Conservation (phyloP, 805 yeast species). For the Lipomyces spencermartinsiae region DNA sequence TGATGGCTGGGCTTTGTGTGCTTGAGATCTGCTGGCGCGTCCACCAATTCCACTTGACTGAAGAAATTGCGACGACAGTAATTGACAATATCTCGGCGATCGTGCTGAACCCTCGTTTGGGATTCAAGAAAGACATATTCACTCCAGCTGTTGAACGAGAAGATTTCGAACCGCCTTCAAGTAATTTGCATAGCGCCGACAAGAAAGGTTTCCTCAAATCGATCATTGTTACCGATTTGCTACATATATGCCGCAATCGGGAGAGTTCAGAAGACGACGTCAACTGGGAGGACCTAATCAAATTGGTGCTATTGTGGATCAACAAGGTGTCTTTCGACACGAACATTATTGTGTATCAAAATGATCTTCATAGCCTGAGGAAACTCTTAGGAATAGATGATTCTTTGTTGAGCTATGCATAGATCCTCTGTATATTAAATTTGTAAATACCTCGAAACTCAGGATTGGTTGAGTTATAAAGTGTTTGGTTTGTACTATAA, state of each 20-base stretch:
- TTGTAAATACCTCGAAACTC: neutral
- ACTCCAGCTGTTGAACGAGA: constrained; percentile 20
- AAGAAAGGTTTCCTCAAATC: constrained; percentile 1
- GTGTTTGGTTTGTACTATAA: neutral
- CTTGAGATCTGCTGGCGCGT: constrained; percentile 22
- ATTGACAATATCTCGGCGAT: constrained; percentile 13
- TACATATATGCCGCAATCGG: constrained; percentile 12
- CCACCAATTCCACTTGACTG: constrained; percentile 11
- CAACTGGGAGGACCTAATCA: constrained; percentile 22
- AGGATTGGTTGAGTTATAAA: neutral
- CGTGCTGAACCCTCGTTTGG: constrained; percentile 1
- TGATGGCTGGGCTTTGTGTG: constrained; percentile 16
- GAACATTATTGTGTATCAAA: neutral
- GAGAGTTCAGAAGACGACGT: constrained; percentile 10
- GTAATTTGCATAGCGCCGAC: neutral
- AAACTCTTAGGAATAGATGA: neutral
- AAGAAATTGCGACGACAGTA: constrained; percentile 13
- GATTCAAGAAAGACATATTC: neutral
- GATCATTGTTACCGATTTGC: constrained; percentile 12
- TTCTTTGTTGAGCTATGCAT: neutral
- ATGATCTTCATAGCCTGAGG: neutral
- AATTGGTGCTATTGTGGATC: constrained; percentile 16
- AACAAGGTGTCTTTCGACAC: neutral
- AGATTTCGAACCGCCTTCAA: neutral
- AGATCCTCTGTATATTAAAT: neutral